Base-by-base conservation (phyloP, 106 monocot genomes). In the Iris macrosiphon region DNA sequence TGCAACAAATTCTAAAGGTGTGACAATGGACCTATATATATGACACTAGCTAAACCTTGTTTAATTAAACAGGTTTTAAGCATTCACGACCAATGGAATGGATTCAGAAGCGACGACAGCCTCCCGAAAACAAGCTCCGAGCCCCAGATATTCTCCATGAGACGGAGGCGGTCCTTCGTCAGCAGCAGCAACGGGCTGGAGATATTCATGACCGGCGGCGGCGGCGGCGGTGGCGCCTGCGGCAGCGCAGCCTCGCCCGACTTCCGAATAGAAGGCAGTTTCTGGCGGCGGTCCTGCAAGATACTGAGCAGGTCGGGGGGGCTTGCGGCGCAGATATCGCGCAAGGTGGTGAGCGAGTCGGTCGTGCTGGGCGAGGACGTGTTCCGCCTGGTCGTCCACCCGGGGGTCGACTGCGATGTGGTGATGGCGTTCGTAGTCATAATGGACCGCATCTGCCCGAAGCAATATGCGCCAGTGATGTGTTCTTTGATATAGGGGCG, bases 361-460 rank as follows among this genome's bases (percentile, higher is more conserved):
- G 52, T 13, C 19, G 40, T 49, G 3, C 65, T 84, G 45, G 80
- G 79, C 14, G 58, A 32, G 26, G 85, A 85, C 20, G 80, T 85
- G 39, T 85, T 85, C 61, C 61, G 72, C 31, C 69, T 85, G 1
- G 67, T 79, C 1, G 84, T 75, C 12, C 48, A 72, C 46, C 62
- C 79, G 4, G 67, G 55, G 35, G 22, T 85, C 12, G 65, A 73
- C 16, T 30, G 45, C 3, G n/a, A 45, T 15, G 17, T 76, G 4
- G 72, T 76, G 45, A 85, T 85, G 85, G 94, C 88, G 29, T 72
- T 94, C 25, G 68, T 94, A 1, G 75, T 89, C 4, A 51, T 89
- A 38, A 64, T 94, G 89, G 93, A 93, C 43, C 70, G 88, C 16
- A 84, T 84, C 14, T 84, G 80, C 67, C 61, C 45, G 37, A 82